These are phyloP conservation scores for Aspergillus campestris DNA, from an alignment of 495 filamentous ascomycete genomes.

Conservation along the genomic window DNA sequence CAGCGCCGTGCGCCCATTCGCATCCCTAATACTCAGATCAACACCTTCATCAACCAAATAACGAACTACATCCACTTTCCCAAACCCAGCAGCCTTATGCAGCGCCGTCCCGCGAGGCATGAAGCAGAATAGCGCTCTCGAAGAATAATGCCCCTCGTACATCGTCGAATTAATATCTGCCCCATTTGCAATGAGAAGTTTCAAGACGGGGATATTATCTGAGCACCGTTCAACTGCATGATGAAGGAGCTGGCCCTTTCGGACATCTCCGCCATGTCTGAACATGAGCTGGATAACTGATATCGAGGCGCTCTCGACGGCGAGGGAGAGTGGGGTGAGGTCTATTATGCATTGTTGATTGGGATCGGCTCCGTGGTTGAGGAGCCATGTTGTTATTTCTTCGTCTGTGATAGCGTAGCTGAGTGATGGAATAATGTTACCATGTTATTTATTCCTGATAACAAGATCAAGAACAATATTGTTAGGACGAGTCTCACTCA, in stretches of 20 bases:
- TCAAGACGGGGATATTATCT: constrained; percentile 10
- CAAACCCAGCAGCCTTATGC: constrained; percentile 9
- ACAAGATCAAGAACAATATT: neutral
- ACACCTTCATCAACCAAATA: constrained; percentile 11
- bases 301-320: constrained; percentile 11
- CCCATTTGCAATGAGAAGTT: constrained; percentile 8
- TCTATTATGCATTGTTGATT: constrained; percentile 14
- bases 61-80: constrained; percentile 7
- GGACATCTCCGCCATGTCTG: constrained; percentile 9
- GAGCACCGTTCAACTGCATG: constrained; percentile 10
- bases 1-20: constrained; percentile 6
- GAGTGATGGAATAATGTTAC: constrained; percentile 5
- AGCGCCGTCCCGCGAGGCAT: constrained; percentile 11
- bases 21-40: constrained; percentile 7
- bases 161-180: constrained; percentile 8
- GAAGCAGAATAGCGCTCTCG: constrained; percentile 4
- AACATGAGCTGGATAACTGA: constrained; percentile 10
- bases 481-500: constrained; percentile 4
- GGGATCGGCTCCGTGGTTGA: constrained; percentile 15
- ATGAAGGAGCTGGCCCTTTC: constrained; percentile 16
- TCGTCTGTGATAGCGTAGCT: constrained; percentile 12
- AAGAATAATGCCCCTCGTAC: constrained; percentile 12
- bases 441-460: constrained; percentile 3
- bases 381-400: constrained; percentile 16
- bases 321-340: constrained; percentile 13